Base-by-base conservation (phyloP, 805 yeast species). In the Starmerella sp. region DNA sequence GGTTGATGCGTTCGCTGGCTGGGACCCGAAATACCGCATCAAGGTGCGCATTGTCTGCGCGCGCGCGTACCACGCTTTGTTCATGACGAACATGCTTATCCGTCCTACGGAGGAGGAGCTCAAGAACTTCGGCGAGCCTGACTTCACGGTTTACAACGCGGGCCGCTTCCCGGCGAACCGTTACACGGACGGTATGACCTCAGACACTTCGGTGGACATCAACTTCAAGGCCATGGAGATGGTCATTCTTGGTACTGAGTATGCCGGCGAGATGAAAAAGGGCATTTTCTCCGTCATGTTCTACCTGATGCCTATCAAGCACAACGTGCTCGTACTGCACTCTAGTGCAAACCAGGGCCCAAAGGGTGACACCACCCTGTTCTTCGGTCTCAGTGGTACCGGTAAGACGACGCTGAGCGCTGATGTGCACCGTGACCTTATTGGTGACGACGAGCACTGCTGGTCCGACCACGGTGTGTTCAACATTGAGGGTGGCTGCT, bases 181-280 rank as follows among this genome's bases (percentile, higher is more conserved):
- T 57, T 87, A 82, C 78, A 91, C 98, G 57, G 83, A 86, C 70
- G 97, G 97, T 69, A 91, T 91, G 98, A 86, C 97, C 56, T 90
- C 97, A 37, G 75, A 90, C 60, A 89, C 97, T 48, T 86, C 96
- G 51, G 95, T 91, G 61, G 97, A 89, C 74, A 89, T 91, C 69
- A 91, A 91, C 75, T 91, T 91, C 79, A 86, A 89, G 75, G 88
- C 81, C 63, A 90, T 90, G 96, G 98, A 93, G 77, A 91, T 93
- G 98, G 89, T 91, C 61, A 93, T 91, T 67, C 78, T 93, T 65
- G 98, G 98, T 74, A 91, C 97, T 46, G 98, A 91, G 77, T 91
- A 91, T 69, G 98, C 98, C 54, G 98, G 98, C 67, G 98, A 91
- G 78, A 91, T 91, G 98, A 91, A 91, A 79, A 91, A 91, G 78